These are phyloP conservation scores for Backusella tuberculispora DNA, from an alignment of 192 early-diverging fungal genomes.

Conservation along the genomic window DNA sequence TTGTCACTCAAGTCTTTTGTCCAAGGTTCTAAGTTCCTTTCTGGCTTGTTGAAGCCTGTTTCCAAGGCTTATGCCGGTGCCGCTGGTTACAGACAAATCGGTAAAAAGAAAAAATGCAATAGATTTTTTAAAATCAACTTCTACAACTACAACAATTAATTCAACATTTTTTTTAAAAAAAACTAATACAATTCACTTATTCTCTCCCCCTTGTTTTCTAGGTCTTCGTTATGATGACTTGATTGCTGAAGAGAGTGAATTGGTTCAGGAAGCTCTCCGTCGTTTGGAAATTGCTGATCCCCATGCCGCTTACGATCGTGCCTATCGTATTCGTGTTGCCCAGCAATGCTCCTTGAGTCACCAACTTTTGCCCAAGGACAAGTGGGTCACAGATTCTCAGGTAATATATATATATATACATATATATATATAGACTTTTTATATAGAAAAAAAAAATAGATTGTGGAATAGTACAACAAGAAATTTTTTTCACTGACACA, in stretches of 20 bases:
- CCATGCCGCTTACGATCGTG: conserved; percentile 67
- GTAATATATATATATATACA: too few species aligned
- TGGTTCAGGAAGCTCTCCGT: conserved; percentile 82
- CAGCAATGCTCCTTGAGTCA: conserved; percentile 77
- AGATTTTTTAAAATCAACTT: neutral
- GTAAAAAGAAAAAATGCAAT: conserved; percentile 44
- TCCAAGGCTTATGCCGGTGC: conserved; percentile 68
- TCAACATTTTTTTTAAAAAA: neutral
- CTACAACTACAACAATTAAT: neutral
- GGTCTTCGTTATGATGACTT: conserved; percentile 93
- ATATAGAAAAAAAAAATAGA: too few species aligned
- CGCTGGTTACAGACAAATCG: conserved; percentile 71
- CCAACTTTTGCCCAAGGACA: conserved; percentile 63
- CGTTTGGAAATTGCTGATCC: conserved; percentile 66
- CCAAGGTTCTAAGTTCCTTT: conserved; percentile 58
- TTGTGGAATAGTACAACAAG: too few species aligned
- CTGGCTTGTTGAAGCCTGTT: conserved; percentile 58
- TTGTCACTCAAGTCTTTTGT: conserved; percentile 55
- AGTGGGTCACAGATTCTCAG: conserved; percentile 80
- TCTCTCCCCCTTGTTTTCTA: conserved; percentile 32
- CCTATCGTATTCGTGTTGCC: conserved; percentile 81
- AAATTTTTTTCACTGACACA: neutral
- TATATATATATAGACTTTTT: too few species aligned
- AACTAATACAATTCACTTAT: conserved; percentile 2
- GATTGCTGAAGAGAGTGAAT: conserved; percentile 79